Evolutionary conservation across 306 rosid species (phyloP).

Genomic region (Vigna reflexopilosa): DNA sequence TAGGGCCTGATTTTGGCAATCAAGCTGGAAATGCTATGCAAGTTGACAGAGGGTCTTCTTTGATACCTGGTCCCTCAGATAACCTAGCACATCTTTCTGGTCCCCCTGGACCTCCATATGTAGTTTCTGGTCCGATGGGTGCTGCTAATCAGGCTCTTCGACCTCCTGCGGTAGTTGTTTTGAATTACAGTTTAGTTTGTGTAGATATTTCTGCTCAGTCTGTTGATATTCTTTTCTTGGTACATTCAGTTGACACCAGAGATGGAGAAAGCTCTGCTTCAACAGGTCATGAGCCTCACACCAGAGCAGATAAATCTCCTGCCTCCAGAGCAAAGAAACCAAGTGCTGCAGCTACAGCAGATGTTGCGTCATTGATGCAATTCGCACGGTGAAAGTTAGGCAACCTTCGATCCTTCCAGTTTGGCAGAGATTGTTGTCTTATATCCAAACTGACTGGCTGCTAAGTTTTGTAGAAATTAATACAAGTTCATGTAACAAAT

Average conservation of each 20-base stretch:
- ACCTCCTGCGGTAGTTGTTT: constrained; percentile 55
- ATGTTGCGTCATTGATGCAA: constrained; percentile 76
- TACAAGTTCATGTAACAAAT: constrained; percentile 37
- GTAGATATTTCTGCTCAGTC: neutral
- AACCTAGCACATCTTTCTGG: constrained; percentile 67
- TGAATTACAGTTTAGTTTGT: constrained; percentile 30
- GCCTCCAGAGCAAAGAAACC: constrained; percentile 95
- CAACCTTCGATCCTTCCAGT: constrained; percentile 33
- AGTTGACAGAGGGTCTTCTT: constrained; percentile 75
- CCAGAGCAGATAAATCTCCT: constrained; percentile 82
- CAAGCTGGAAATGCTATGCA: constrained; percentile 77
- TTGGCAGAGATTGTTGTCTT: constrained; percentile 35
- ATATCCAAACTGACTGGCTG: constrained; percentile 18
- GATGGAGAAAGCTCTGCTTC: constrained; percentile 94
- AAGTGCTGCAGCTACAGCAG: constrained; percentile 93
- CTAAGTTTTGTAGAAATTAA: constrained; percentile 33
- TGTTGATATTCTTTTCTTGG: constrained; percentile 43
- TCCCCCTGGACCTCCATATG: constrained; percentile 59
- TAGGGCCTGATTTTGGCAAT: constrained; percentile 73
- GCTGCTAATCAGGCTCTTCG: constrained; percentile 66
- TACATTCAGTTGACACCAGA: constrained; percentile 78
- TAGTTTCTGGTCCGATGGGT: constrained; percentile 65
- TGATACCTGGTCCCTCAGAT: constrained; percentile 74
- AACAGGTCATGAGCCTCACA: constrained; percentile 98
- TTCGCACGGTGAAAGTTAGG: constrained; percentile 8